Base-by-base conservation (phyloP, 2,329 filamentous ascomycete species). In the Fusarium buharicum region DNA sequence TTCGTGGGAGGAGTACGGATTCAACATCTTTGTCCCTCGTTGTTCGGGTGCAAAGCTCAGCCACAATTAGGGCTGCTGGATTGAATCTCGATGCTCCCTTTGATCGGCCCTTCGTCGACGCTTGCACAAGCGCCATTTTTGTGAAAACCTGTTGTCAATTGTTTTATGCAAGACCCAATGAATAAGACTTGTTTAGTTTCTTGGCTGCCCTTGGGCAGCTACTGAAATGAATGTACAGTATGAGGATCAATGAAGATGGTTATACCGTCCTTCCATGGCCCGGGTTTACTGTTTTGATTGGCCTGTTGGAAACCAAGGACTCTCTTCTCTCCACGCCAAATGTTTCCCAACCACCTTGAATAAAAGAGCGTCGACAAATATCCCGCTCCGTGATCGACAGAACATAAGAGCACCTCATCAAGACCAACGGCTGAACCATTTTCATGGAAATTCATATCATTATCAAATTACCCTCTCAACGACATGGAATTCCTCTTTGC, bases 31-130 rank as follows among this genome's bases (percentile, higher is more conserved):
- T 31, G 13, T 39, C 24, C 17, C 27, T 18, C 27, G 22, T 49
- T 37, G 46, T 45, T 59, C 28, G 31, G 22, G 18, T 40, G 28
- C 45, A 24, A 46, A 55, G 61, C 60, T 62, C 59, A 55, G 62
- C 61, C 62, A 65, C 61, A 56, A 53, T 64, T 50, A 47, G 18
- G 52, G 47, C 28, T 45, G 27, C 18, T 12, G 44, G 56, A 37
- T 49, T 13, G 34, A 53, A 65, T 64, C 61, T 65, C 62, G 62
- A 65, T 64, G 62, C 30, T 62, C 56, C 37, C 28, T 41, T 49
- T 31, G 55, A 53, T 58, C 62, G 56, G 62, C 40, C 61, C 62
- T 52, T 64, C 53, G 46, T 57, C 46, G 31, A 41, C 50, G 36
- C 12, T 50, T 49, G 48, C 58, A 61, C 56, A 56, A 61, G 50